Percentiles rank a stretch among this genome's conserved stretches.
Evolutionary conservation across 768 basidiomycete genomes (phyloP).

Genomic region (Amanita thiersii): DNA sequence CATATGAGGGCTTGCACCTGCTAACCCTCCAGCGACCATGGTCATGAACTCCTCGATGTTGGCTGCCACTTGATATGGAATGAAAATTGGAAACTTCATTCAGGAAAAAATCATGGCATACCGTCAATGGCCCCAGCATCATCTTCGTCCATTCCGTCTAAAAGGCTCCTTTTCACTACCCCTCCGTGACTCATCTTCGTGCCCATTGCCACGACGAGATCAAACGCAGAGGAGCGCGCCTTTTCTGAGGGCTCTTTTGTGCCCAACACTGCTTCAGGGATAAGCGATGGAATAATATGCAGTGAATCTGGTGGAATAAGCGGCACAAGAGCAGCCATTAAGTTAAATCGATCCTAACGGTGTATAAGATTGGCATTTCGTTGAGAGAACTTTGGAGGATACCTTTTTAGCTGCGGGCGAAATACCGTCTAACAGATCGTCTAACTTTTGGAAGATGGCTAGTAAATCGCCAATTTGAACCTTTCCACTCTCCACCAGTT

Average conservation of each 20-base stretch:
- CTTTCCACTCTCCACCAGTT: slow-evolving; percentile 59
- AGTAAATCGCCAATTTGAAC: slow-evolving; percentile 43
- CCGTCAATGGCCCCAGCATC: slow-evolving; percentile 33
- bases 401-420: slow-evolving; percentile 86
- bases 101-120: slow-evolving; percentile 17
- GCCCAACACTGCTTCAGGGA: slow-evolving; percentile 90
- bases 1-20: slow-evolving; percentile 93
- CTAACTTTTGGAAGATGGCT: slow-evolving; percentile 53
- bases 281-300: slow-evolving; percentile 79
- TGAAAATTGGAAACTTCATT: neutral
- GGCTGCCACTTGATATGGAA: slow-evolving; percentile 40
- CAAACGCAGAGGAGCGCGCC: slow-evolving; percentile 83
- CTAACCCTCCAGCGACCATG: slow-evolving; percentile 93
- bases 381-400: neutral
- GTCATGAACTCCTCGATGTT: slow-evolving; percentile 90
- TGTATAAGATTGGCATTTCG: slow-evolving; percentile 9
- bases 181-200: slow-evolving; percentile 87
- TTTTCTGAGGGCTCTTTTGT: slow-evolving; percentile 97
- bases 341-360: slow-evolving; percentile 74
- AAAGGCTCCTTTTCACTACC: slow-evolving; percentile 62
- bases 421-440: slow-evolving; percentile 56
- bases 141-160: slow-evolving; percentile 82
- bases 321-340: slow-evolving; percentile 64
- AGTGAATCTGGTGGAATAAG: slow-evolving; percentile 61
- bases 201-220: slow-evolving; percentile 86